Evolutionary conservation across 768 basidiomycete species (phyloP).

Genomic region (Botryobasidium botryosum): DNA sequence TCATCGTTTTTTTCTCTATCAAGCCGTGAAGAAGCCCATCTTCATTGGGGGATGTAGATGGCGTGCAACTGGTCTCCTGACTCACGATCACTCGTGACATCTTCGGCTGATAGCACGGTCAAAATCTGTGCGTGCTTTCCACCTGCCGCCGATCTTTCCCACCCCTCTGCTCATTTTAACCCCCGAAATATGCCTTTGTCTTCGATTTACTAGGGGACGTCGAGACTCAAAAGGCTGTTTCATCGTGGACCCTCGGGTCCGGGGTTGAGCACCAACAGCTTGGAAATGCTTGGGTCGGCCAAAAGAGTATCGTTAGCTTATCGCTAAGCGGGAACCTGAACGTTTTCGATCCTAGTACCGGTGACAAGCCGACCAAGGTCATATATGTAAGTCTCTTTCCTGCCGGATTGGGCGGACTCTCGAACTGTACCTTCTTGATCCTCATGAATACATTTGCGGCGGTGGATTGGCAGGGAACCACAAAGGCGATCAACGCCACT

Average conservation of each 20-base stretch:
- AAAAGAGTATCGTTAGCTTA: slow-evolving; percentile 58
- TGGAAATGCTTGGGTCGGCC: slow-evolving; percentile 70
- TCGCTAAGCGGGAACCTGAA: slow-evolving; percentile 71
- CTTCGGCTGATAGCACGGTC: slow-evolving; percentile 74
- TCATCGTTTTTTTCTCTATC: slow-evolving; percentile 10
- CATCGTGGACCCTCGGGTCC: slow-evolving; percentile 54
- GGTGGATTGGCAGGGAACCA: slow-evolving; percentile 54
- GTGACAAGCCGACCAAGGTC: slow-evolving; percentile 40
- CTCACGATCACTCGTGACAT: slow-evolving; percentile 57
- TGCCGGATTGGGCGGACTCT: not conserved
- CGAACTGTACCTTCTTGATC: too few species aligned
- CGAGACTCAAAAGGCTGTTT: slow-evolving; percentile 44
- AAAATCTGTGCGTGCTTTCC: slow-evolving; percentile 48
- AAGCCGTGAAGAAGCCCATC: not conserved
- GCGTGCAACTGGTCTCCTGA: slow-evolving; percentile 58
- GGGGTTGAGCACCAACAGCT: slow-evolving; percentile 72
- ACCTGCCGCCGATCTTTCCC: not conserved
- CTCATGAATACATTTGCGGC: not conserved
- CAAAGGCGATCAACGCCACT: slow-evolving; percentile 60
- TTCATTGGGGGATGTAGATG: slow-evolving; percentile 14
- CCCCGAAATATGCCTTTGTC: not conserved
- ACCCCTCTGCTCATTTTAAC: not conserved
- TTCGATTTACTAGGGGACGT: slow-evolving; percentile 49
- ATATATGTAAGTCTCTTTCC: slow-evolving; percentile 34
- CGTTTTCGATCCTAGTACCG: slow-evolving; percentile 58